Evolutionary conservation across 2,329 filamentous ascomycete genomes (phyloP), one percentile per base, ranked within the genome.

Genomic region (Fusarium papillatum): DNA sequence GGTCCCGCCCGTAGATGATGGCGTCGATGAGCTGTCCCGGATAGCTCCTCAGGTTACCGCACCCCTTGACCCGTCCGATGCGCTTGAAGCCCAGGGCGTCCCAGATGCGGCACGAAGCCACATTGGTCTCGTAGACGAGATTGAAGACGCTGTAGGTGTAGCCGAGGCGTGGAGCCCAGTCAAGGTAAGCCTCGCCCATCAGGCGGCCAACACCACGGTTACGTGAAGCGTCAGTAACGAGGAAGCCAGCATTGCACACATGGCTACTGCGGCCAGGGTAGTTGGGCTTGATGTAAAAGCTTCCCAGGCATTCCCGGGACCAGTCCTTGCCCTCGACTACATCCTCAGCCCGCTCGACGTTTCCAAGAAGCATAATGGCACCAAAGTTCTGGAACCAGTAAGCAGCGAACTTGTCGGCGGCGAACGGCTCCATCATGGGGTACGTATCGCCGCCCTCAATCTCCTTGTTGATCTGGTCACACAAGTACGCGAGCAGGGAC

Each of bases 81-180:
- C 95, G 93, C 88, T 97, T 97, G 87, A 98, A 98, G 70, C 95
- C 95, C 36, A 98, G 90, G 2, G 93, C 94, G 84, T 98, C 95
- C 95, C 95, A 98, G 81, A 98, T 95, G 74, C 94, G 93, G 83
- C 95, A 96, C 38, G 94, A 96, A 1, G 94, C 95, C 29, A 97
- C 93, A 84, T 98, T 98, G 76, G 94, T 97, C 87, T 98, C 95
- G 86, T 98, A 98, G 9, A 98, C 95, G 62, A 98, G 90, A 84
- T 98, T 98, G 89, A 98, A 98, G 74, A 98, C 95, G 48, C 94
- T 96, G 86, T 98, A 98, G 1, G 93, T 94, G 85, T 98, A 98
- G 60, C 95, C 95, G 85, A 90, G 94, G 91, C 92, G 91, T 36
- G 93, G 93, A 17, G 94, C 93, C 92, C 93, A 95, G 81, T 95